Evolutionary conservation across 495 filamentous ascomycete genomes (phyloP).

Genomic region (Oidiodendron maius): DNA sequence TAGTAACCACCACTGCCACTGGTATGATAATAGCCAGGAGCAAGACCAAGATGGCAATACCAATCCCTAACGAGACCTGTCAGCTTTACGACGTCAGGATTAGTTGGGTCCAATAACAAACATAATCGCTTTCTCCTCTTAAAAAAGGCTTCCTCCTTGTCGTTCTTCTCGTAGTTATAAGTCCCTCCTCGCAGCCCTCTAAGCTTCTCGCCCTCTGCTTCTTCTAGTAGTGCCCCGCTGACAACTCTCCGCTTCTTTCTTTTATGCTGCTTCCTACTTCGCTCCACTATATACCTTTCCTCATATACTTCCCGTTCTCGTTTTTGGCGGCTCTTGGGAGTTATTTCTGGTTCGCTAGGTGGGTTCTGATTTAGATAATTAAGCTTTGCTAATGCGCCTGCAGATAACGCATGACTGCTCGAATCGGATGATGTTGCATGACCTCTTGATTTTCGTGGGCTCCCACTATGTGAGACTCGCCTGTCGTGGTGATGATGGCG

Average conservation of each 20-base stretch:
- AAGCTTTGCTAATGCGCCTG: slow-evolving; percentile 55
- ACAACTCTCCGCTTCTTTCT: slow-evolving; percentile 52
- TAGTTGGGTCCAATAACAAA: no score
- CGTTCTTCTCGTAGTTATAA: slow-evolving; percentile 20
- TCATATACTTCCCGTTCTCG: slow-evolving; percentile 24
- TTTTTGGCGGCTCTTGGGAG: slow-evolving; percentile 25
- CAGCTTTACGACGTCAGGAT: not conserved
- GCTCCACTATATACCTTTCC: slow-evolving; percentile 23
- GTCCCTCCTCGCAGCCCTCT: slow-evolving; percentile 18
- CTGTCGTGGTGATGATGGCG: not conserved
- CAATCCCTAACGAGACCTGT: slow-evolving; percentile 39
- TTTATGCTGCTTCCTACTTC: slow-evolving; percentile 23
- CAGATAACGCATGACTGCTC: slow-evolving; percentile 35
- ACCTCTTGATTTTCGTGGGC: slow-evolving; percentile 24
- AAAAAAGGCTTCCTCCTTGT: slow-evolving; percentile 16
- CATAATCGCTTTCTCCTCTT: slow-evolving; percentile 42
- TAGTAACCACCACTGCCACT: slow-evolving; percentile 65
- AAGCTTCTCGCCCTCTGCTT: slow-evolving; percentile 40
- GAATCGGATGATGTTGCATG: slow-evolving; percentile 27
- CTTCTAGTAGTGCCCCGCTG: slow-evolving; percentile 64
- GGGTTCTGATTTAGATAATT: slow-evolving; percentile 47
- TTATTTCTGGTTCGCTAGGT: slow-evolving; percentile 16
- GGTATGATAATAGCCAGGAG: slow-evolving; percentile 67
- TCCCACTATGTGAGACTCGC: slow-evolving; percentile 9
- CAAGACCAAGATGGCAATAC: slow-evolving; percentile 44